Conservation (phyloP, 1,139 yeast genomes). For the Geotrichum histeridarum region DNA sequence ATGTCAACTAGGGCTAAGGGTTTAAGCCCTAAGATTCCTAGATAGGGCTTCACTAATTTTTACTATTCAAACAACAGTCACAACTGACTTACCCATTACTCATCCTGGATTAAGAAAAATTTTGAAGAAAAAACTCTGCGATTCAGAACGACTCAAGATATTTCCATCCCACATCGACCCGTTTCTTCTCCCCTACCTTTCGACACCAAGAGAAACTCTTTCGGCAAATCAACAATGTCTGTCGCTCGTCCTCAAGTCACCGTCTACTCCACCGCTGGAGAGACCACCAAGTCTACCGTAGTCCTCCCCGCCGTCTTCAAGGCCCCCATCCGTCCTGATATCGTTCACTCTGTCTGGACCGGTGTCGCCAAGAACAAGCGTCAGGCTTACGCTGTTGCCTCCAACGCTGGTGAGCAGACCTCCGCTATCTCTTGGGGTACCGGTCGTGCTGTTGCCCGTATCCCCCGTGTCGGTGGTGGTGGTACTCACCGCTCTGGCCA, state of each 20-base stretch:
- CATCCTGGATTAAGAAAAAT: conserved; percentile 1
- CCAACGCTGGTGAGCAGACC: conserved; percentile 99
- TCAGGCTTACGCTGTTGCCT: conserved; percentile 99
- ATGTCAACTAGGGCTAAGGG: not conserved
- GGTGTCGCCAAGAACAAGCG: conserved; percentile 99
- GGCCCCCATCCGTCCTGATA: conserved; percentile 99
- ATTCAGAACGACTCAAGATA: conserved; percentile 5
- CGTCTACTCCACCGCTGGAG: conserved; percentile 85
- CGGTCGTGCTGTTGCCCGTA: conserved; percentile 99
- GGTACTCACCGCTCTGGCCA: conserved; percentile 99
- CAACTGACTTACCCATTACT: not conserved
- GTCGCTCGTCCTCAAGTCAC: conserved; percentile 91
- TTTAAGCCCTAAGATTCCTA: not conserved
- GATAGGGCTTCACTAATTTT: not conserved
- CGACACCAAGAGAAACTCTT: conserved; percentile 13
- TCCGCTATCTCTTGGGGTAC: conserved; percentile 99
- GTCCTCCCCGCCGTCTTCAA: conserved; percentile 98
- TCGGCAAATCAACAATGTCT: conserved; percentile 47
- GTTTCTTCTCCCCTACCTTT: conserved; percentile 1
- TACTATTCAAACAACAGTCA: conserved; percentile 7
- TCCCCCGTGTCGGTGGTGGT: conserved; percentile 99
- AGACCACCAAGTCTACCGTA: conserved; percentile 74
- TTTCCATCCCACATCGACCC: conserved; percentile 8
- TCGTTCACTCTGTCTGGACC: conserved; percentile 97
- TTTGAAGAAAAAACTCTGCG: not conserved